phyloP scores from a whole-genome alignment of 106 monocot species.

The Narthecium ossifragum region DNA sequence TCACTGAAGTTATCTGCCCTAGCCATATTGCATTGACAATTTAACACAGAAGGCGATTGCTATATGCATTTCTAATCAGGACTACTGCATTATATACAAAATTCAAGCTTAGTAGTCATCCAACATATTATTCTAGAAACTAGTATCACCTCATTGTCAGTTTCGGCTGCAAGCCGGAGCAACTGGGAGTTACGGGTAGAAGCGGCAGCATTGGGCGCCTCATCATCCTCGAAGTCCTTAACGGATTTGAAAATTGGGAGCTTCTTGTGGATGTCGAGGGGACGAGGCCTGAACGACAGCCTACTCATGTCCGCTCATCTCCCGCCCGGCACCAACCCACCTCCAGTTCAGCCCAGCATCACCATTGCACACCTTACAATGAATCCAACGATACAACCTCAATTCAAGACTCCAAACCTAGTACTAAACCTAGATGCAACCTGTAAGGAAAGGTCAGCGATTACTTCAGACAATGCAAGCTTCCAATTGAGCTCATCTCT shows the following conservation, averaged over 20 bases:
- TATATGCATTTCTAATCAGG: background rate
- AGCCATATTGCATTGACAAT: background rate
- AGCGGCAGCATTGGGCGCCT: conserved; percentile 31
- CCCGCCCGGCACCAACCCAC: conserved; percentile 7
- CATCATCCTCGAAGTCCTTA: conserved; percentile 97
- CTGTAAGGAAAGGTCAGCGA: too few relatives aligned
- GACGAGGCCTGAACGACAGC: conserved; percentile 91
- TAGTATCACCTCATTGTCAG: conserved; percentile 70
- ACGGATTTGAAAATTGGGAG: conserved; percentile 82
- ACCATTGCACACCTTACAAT: background rate
- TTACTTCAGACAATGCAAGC: background rate
- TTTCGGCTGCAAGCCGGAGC: conserved; percentile 44
- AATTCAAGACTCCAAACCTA: background rate
- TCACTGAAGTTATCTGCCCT: too few relatives aligned
- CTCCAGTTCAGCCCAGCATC: background rate
- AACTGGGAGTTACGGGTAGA: conserved; percentile 63
- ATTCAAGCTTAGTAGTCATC: background rate
- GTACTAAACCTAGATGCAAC: background rate
- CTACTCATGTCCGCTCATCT: conserved; percentile 90
- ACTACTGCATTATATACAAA: too few relatives aligned
- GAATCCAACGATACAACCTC: conserved; percentile 1
- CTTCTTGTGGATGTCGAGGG: conserved; percentile 98
- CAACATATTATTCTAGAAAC: background rate
- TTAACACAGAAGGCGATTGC: background rate
- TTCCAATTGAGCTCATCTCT: too few relatives aligned